Base-by-base conservation (phyloP, 176 grass and related monocot genomes). In the Zizania latifolia region DNA sequence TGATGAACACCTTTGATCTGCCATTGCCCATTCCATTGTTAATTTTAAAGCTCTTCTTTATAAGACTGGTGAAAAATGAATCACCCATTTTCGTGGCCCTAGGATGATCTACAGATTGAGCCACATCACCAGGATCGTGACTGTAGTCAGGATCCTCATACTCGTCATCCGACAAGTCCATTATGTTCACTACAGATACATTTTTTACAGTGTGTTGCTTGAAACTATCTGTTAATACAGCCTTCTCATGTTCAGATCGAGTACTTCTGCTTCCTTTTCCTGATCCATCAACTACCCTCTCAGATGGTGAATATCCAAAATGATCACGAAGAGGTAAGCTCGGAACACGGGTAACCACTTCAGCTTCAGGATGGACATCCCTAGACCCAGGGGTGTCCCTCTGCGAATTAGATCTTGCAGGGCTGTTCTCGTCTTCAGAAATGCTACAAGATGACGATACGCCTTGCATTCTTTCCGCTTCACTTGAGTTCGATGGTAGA, bases 31-130 rank as follows among this genome's bases (percentile, higher is more conserved):
- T 78, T 33, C 79, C 83, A 6, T 85, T 66, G 15, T 85, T 86
- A 37, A 84, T 85, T 61, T 87, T 87, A 58, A 99, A 87, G 45
- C 91, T 90, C 80, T 94, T 99, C 80, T 94, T 99, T 86, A 99
- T 92, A 50, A 99, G 87, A 86, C 83, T 92, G 50, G 87, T 78
- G 35, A 99, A 82, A 58, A 94, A 99, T n/a, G 92, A 94, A 61
- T 99, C 91, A 7, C 91, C 82, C 28, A 58, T 78, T 74, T 93
- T 88, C 19, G 57, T 27, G 40, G 57, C 61, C 64, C 37, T 83
- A 62, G 76, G 76, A 33, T 81, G 86, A 50, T 83, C 82, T 2
- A 81, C 53, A 37, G 82, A 63, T 65, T 74, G 78, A 7, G 46
- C 3, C 29, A 39, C 72, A 24, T 81, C 86, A 62, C 28, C 66